Conservation (phyloP, 768 basidiomycete genomes). For the Kwoniella sp. region DNA sequence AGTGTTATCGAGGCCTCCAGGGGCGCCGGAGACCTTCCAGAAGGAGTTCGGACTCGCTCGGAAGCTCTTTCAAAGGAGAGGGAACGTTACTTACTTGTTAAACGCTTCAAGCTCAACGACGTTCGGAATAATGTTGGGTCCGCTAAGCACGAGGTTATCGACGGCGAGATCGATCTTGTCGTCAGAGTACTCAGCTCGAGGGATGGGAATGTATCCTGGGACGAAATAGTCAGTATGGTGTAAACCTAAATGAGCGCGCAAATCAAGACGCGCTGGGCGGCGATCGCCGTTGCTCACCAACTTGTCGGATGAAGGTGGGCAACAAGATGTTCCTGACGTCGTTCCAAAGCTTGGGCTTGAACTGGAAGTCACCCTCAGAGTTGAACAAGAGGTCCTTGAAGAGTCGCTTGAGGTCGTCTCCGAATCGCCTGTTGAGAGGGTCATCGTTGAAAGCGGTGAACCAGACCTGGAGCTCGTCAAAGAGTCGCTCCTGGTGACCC, state of each 20-base stretch:
- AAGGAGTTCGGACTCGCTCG: too few species aligned
- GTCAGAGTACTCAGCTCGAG: conserved; percentile 90
- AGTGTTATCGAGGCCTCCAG: too few species aligned
- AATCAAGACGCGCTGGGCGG: not conserved
- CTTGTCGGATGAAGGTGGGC: conserved; percentile 73
- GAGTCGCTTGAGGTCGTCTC: conserved; percentile 72
- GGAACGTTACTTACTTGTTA: conserved; percentile 58
- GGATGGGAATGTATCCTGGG: conserved; percentile 69
- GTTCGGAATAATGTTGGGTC: conserved; percentile 82
- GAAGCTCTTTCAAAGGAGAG: too few species aligned
- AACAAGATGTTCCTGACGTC: conserved; percentile 82
- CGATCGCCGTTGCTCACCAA: conserved; percentile 49
- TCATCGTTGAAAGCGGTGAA: conserved; percentile 83
- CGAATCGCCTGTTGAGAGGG: conserved; percentile 76
- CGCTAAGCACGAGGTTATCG: conserved; percentile 79
- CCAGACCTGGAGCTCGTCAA: conserved; percentile 72
- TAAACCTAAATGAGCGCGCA: not conserved
- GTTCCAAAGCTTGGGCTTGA: conserved; percentile 82
- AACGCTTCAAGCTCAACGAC: conserved; percentile 65
- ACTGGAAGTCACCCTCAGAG: conserved; percentile 75
- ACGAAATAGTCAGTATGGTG: not conserved
- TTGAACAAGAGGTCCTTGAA: conserved; percentile 74
- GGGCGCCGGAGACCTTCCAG: too few species aligned
- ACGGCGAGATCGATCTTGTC: conserved; percentile 82
- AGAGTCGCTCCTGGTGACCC: conserved; percentile 76